Percentiles rank a stretch among this genome's conserved stretches.
phyloP scores from a whole-genome alignment of 2,329 filamentous ascomycete species.

The Dendrostoma leiphaemia region DNA sequence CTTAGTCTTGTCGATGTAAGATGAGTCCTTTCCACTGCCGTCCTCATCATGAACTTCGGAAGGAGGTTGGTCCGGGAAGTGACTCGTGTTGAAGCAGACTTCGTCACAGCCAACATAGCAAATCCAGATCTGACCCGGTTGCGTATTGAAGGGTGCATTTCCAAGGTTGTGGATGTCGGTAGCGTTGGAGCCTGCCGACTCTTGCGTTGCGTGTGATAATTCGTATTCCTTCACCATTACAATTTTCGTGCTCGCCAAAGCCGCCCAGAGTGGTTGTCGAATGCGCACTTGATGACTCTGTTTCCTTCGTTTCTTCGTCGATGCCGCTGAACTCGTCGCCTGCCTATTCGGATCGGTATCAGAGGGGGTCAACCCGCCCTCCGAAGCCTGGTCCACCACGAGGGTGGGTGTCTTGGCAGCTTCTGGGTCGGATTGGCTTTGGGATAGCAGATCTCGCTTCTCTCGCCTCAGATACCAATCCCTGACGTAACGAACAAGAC shows the following conservation, averaged over 20 bases:
- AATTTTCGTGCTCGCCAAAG: conserved; percentile 92
- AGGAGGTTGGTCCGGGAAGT: conserved; percentile 40
- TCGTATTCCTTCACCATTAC: conserved; percentile 91
- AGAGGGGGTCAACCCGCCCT: conserved; percentile 49
- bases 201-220: conserved; percentile 72
- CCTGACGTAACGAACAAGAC: conserved; percentile 67
- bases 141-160: conserved; percentile 69
- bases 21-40: conserved; percentile 33
- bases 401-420: conserved; percentile 48
- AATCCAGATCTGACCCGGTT: conserved; percentile 76
- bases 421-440: conserved; percentile 59
- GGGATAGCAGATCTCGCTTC: conserved; percentile 48
- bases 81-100: conserved; percentile 72
- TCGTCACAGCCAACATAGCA: conserved; percentile 76
- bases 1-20: conserved; percentile 65
- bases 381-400: conserved; percentile 34
- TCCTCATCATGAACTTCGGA: conserved; percentile 31
- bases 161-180: conserved; percentile 76
- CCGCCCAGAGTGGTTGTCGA: conserved; percentile 90
- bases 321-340: conserved; percentile 55
- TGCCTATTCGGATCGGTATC: conserved; percentile 52
- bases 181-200: conserved; percentile 71
- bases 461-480: conserved; percentile 66
- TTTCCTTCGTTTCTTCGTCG: conserved; percentile 80
- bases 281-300: conserved; percentile 88